These are phyloP conservation scores for Scopulariopsis brevicaulis DNA, from an alignment of 2,329 filamentous ascomycete species.

Conservation along the genomic window DNA sequence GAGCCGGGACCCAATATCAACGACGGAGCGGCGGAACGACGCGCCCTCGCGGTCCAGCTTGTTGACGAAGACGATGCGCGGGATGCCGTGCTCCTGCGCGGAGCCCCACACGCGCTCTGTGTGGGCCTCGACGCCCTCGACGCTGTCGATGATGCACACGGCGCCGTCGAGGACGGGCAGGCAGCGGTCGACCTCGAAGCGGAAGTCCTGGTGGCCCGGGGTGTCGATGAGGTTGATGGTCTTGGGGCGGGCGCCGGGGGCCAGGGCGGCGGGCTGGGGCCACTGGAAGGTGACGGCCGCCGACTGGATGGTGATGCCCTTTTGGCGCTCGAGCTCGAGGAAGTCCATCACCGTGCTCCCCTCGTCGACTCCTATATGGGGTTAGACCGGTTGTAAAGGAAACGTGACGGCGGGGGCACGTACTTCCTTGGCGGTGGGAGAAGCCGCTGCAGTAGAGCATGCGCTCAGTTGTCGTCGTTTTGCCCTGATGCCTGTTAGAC, in stretches of 20 bases:
- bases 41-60: conserved; percentile 71
- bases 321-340: conserved; percentile 61
- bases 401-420: conserved; percentile 12
- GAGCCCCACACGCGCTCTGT: conserved; percentile 95
- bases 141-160: conserved; percentile 85
- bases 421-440: conserved; percentile 70
- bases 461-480: conserved; percentile 96
- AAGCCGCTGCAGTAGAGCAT: conserved; percentile 97
- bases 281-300: conserved; percentile 92
- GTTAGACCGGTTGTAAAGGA: conserved; percentile 1
- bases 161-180: conserved; percentile 80
- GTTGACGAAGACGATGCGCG: conserved; percentile 67
- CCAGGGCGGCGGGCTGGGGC: conserved; percentile 48
- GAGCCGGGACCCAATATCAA: conserved; percentile 71
- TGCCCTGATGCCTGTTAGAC: conserved; percentile 42
- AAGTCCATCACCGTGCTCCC: conserved; percentile 97
- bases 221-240: conserved; percentile 92
- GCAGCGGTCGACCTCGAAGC: conserved; percentile 89
- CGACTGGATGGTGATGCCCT: conserved; percentile 82
- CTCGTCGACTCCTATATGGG: conserved; percentile 67
- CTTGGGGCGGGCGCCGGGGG: conserved; percentile 35
- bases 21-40: conserved; percentile 72
- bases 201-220: conserved; percentile 93
- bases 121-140: conserved; percentile 91
- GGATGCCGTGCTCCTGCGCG: conserved; percentile 75